Percentiles rank a stretch among this genome's conserved stretches.
phyloP scores from a whole-genome alignment of 495 filamentous ascomycete genomes.

The Amphirosellinia nigrospora region DNA sequence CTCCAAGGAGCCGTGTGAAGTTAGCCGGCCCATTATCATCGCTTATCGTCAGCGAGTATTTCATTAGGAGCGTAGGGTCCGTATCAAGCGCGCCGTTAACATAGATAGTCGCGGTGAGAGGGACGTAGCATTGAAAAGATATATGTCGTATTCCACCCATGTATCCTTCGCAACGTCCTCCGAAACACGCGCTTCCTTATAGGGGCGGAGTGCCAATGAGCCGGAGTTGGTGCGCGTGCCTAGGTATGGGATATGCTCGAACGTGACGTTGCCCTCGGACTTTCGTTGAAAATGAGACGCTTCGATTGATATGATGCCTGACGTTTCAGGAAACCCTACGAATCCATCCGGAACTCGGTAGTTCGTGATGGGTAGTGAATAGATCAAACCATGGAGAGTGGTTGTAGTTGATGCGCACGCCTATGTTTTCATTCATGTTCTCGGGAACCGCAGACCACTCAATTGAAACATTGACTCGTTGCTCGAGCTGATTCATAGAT shows the following conservation, averaged over 20 bases:
- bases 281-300: slow-evolving; percentile 51
- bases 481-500: slow-evolving; percentile 46
- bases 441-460: slow-evolving; percentile 59
- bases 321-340: slow-evolving; percentile 62
- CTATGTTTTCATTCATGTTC: slow-evolving; percentile 44
- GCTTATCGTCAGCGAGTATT: slow-evolving; percentile 48
- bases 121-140: slow-evolving; percentile 51
- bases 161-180: slow-evolving; percentile 43
- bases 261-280: slow-evolving; percentile 36
- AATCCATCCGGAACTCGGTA: slow-evolving; percentile 52
- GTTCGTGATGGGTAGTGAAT: slow-evolving; percentile 60
- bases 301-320: slow-evolving; percentile 61
- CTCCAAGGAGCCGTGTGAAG: slow-evolving; percentile 48
- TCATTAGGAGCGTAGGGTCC: slow-evolving; percentile 38
- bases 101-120: slow-evolving; percentile 59
- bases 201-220: slow-evolving; percentile 55
- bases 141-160: slow-evolving; percentile 59
- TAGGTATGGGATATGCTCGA: slow-evolving; percentile 45
- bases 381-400: slow-evolving; percentile 49
- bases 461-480: slow-evolving; percentile 57
- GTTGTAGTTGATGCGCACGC: slow-evolving; percentile 53
- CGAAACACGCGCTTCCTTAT: slow-evolving; percentile 42
- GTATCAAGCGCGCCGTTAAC: slow-evolving; percentile 47
- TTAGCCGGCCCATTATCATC: slow-evolving; percentile 52
- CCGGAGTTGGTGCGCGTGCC: slow-evolving; percentile 56